These are phyloP conservation scores for Domatiomyces globalis DNA, from an alignment of 2,329 filamentous ascomycete species.

Conservation along the genomic window DNA sequence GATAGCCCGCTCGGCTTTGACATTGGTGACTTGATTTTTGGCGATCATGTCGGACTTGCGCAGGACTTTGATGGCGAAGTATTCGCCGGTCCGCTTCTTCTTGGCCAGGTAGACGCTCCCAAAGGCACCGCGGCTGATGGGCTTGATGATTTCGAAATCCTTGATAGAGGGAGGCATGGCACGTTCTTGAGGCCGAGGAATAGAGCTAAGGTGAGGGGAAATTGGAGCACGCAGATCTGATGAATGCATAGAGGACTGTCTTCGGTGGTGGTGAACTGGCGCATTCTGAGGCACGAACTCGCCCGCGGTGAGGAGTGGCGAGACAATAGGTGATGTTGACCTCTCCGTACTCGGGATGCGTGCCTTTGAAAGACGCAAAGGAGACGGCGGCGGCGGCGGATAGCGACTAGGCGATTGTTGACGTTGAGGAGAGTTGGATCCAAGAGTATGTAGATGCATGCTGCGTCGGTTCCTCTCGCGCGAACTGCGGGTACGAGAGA, in stretches of 20 bases:
- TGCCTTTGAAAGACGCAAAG: conserved; percentile 72
- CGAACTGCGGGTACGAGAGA: conserved; percentile 62
- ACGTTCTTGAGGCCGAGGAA: conserved; percentile 68
- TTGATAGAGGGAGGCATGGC: conserved; percentile 93
- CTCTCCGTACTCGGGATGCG: conserved; percentile 45
- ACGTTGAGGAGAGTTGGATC: conserved; percentile 56
- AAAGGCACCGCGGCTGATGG: conserved; percentile 96
- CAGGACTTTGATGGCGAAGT: conserved; percentile 95
- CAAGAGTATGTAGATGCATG: conserved; percentile 61
- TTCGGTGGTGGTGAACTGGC: conserved; percentile 56
- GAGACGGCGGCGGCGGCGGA: conserved; percentile 65
- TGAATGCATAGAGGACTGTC: conserved; percentile 81
- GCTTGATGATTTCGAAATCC: conserved; percentile 98
- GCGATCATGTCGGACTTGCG: conserved; percentile 99
- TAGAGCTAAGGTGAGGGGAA: conserved; percentile 63
- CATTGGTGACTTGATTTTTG: conserved; percentile 98
- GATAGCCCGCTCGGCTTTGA: conserved; percentile 94
- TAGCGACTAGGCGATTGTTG: conserved; percentile 77
- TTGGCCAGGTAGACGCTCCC: conserved; percentile 96
- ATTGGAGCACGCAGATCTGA: conserved; percentile 58
- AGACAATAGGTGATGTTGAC: conserved; percentile 62
- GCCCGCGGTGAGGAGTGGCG: conserved; percentile 68
- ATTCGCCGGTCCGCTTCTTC: conserved; percentile 96
- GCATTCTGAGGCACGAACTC: conserved; percentile 44
- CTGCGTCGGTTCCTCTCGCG: conserved; percentile 77